phyloP scores from a whole-genome alignment of 768 basidiomycete genomes.

The Cubamyces lactineus region DNA sequence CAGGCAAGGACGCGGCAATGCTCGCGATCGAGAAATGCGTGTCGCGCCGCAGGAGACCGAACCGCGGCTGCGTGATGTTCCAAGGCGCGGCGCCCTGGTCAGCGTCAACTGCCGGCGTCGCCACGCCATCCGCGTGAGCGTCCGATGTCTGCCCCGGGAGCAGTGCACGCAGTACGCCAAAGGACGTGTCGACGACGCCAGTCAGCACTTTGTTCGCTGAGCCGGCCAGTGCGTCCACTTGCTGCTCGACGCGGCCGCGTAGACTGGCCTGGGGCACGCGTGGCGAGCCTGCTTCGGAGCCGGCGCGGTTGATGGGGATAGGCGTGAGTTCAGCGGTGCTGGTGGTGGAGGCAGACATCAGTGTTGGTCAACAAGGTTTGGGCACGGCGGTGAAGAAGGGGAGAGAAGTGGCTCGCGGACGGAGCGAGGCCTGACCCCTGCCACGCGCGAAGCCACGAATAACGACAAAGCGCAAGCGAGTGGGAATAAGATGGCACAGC shows the following conservation, averaged over 20 bases:
- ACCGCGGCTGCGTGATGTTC: conserved; percentile 51
- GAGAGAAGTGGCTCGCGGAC: not conserved
- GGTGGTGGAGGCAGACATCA: conserved; percentile 34
- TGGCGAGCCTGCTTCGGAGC: conserved; percentile 46
- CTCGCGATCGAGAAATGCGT: conserved; percentile 84
- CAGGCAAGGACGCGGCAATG: conserved; percentile 69
- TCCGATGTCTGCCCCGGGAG: conserved; percentile 48
- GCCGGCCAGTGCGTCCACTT: conserved; percentile 78
- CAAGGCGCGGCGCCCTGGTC: conserved; percentile 41
- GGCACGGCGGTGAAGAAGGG: conserved; percentile 6
- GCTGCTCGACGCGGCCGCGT: conserved; percentile 78
- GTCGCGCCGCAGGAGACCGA: conserved; percentile 73
- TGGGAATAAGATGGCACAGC: not conserved
- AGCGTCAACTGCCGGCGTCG: conserved; percentile 27
- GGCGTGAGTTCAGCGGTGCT: conserved; percentile 83
- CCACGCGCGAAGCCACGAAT: conserved; percentile 3
- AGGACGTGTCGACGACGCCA: conserved; percentile 89
- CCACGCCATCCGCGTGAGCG: conserved; percentile 28
- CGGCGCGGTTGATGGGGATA: conserved; percentile 66
- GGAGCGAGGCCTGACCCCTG: not conserved
- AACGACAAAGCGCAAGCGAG: not conserved
- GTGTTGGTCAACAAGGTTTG: not conserved
- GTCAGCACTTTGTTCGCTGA: conserved; percentile 78
- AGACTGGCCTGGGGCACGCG: conserved; percentile 57
- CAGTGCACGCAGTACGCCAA: conserved; percentile 82